Base-by-base conservation (phyloP, 1,284 basidiomycete genomes). In the Pseudozyma pruni region DNA sequence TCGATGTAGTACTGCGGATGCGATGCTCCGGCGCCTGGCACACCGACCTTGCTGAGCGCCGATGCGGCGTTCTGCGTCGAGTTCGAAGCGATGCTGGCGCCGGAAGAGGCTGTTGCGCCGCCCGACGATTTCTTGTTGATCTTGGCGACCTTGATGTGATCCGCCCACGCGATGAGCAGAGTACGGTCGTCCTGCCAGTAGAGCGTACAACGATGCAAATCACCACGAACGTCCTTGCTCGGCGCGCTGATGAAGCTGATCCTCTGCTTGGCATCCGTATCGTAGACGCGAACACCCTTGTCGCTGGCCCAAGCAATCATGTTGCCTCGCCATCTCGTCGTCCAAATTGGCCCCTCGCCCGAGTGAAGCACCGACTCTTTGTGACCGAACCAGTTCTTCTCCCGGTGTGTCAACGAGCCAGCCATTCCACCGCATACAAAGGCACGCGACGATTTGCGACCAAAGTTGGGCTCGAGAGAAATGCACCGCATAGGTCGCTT, bases 271-370 rank as follows among this genome's bases (percentile, higher is more conserved):
- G 91, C 90, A 3, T 85, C 84, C 0, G 89, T 90, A 81, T 98
- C 94, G 80, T 94, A 95, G 46, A 99, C 90, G 79, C 94, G 93
- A 52, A 98, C 91, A 19, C 96, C 96, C 89, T 89, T 80, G 82
- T 98, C 96, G 75, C 94, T 96, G 1, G 95, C 93, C 96, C 96
- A 99, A 0, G 93, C 94, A 60, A 98, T 93, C 25, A 97, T 86
- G 52, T 88, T 87, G 2, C 89, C 90, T 72, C 88, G 86, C 96
- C 96, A 98, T 55, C 90, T 87, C 5, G 90, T 88, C 33, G 90
- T 89, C 93, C 93, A 98, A 58, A 98, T 92, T 0, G 96, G 92
- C 1, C 95, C 96, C 83, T 98, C 96, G 4, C 91, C 92, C 20
- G 87, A 86, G 78, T 96, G 91, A 20, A 98, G 83, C 6, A 91